Evolutionary conservation across 1,284 basidiomycete species (phyloP).

Genomic region (Xerocomus nothofagi): DNA sequence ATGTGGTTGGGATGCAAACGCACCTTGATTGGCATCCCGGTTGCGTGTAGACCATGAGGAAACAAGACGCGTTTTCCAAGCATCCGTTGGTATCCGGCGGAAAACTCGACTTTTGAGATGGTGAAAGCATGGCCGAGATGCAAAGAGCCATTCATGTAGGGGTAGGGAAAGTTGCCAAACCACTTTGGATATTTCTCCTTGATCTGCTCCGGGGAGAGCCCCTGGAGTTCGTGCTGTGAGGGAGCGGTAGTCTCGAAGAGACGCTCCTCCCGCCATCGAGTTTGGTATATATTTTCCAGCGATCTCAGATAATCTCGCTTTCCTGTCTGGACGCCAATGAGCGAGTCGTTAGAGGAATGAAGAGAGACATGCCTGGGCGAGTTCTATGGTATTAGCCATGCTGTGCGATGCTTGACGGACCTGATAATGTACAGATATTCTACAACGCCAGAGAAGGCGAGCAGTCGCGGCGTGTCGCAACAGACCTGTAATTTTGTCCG

Average conservation of each 20-base stretch:
- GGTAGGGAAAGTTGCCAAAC: conserved; percentile 95
- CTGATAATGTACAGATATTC: conserved; percentile 27
- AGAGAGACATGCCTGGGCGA: conserved; percentile 46
- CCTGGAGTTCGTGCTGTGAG: conserved; percentile 59
- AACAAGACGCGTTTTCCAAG: conserved; percentile 93
- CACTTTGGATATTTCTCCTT: conserved; percentile 87
- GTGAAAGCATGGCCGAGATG: conserved; percentile 99
- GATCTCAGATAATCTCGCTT: conserved; percentile 88
- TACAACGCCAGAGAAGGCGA: conserved; percentile 37
- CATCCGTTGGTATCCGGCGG: conserved; percentile 95
- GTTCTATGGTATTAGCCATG: conserved; percentile 57
- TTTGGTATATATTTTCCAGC: conserved; percentile 85
- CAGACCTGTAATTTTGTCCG: conserved; percentile 28
- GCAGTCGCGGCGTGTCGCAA: conserved; percentile 21
- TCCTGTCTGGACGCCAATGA: conserved; percentile 61
- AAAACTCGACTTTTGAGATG: conserved; percentile 98
- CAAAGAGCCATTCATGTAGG: conserved; percentile 98
- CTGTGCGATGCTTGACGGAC: conserved; percentile 13
- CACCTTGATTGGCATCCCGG: conserved; percentile 99
- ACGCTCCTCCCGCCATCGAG: conserved; percentile 70
- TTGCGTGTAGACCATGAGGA: conserved; percentile 95
- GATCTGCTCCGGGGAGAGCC: conserved; percentile 64
- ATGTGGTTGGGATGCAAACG: conserved; percentile 29
- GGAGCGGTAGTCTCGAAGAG: conserved; percentile 89
- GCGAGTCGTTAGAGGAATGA: neutral